Evolutionary conservation across 768 basidiomycete genomes (phyloP).

Genomic region (Podaxis carcinomalis): DNA sequence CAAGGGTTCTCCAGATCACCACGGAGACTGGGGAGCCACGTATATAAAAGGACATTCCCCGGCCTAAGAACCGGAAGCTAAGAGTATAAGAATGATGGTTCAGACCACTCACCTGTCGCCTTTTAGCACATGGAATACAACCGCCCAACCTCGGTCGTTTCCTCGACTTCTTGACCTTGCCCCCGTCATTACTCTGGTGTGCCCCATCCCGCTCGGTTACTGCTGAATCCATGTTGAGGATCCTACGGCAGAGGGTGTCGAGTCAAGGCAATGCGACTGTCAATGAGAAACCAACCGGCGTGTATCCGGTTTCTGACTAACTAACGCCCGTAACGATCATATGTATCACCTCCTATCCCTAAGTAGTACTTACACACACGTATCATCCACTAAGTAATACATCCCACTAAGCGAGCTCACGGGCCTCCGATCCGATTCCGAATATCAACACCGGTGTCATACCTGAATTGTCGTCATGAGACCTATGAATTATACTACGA

Average conservation of each 20-base stretch:
- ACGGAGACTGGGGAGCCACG: not conserved
- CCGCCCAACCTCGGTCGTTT: conserved; percentile 41
- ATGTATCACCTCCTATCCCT: conserved; percentile 6
- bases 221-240: not conserved
- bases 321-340: conserved; percentile 1
- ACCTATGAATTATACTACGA: not conserved
- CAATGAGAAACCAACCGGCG: not conserved
- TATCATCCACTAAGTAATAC: not conserved
- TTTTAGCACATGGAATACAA: conserved; percentile 54
- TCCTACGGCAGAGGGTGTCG: not conserved
- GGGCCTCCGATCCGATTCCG: not conserved
- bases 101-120: conserved; percentile 39
- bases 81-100: not conserved
- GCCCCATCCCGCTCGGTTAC: not conserved
- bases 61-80: not conserved
- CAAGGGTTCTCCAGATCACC: not conserved
- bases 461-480: not conserved
- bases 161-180: conserved; percentile 46
- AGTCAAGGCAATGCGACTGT: not conserved
- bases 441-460: not conserved
- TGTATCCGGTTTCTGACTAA: conserved; percentile 8
- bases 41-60: not conserved
- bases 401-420: not conserved
- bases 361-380: not conserved
- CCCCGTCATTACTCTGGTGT: conserved; percentile 1